phyloP scores from a whole-genome alignment of 495 filamentous ascomycete species.

The Lichenothelia convexa region DNA sequence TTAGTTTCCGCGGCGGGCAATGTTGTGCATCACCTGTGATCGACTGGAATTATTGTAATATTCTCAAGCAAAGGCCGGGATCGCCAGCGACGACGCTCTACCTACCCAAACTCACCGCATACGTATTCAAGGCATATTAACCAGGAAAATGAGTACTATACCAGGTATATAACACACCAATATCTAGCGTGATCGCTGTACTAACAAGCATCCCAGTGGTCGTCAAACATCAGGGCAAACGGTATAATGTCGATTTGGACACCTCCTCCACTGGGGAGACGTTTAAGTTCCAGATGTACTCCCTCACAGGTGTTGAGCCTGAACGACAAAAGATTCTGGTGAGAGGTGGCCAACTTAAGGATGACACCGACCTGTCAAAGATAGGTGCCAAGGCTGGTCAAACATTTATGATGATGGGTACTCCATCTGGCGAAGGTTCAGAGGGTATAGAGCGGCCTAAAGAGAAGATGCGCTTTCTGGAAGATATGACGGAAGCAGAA shows the following conservation, averaged over 20 bases:
- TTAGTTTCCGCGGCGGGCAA: too few species aligned
- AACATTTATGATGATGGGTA: conserved; percentile 94
- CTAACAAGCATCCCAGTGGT: conserved; percentile 38
- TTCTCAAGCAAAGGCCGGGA: too few species aligned
- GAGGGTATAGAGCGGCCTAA: conserved; percentile 50
- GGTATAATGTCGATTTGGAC: conserved; percentile 84
- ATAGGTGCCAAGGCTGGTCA: conserved; percentile 73
- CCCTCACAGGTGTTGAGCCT: conserved; percentile 86
- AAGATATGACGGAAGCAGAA: conserved; percentile 97
- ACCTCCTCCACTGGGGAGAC: conserved; percentile 68
- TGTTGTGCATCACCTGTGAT: too few species aligned
- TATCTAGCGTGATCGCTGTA: conserved; percentile 2
- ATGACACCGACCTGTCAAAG: conserved; percentile 74
- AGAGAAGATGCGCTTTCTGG: conserved; percentile 70
- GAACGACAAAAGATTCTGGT: conserved; percentile 89
- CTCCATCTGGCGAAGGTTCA: conserved; percentile 46
- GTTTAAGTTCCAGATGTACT: conserved; percentile 90
- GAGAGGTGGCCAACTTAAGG: conserved; percentile 86
- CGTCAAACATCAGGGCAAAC: conserved; percentile 88
- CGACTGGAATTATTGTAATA: too few species aligned
- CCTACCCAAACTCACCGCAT: too few species aligned
- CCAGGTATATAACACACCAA: conserved; percentile 8
- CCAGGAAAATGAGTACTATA: conserved; percentile 16
- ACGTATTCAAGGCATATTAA: too few species aligned
- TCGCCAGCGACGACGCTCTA: too few species aligned